Evolutionary conservation across 2,329 filamentous ascomycete genomes (phyloP), one percentile per base, ranked within the genome.

Genomic region (Didymella keratinophila): DNA sequence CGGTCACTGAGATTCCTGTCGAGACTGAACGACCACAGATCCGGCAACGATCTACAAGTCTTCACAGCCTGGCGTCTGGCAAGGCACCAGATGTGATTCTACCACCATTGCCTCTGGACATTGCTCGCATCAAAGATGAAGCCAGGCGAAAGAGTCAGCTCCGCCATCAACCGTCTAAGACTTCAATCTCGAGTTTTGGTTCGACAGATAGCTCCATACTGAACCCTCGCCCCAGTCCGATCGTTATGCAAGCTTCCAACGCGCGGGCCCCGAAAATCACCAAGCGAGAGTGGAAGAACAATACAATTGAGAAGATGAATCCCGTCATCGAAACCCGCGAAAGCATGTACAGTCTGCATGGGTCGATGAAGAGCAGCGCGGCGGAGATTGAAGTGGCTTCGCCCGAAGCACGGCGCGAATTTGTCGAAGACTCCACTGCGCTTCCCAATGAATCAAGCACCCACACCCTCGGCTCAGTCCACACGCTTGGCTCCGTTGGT

Each of bases 171-270:
- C 68, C 79, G 2, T 78, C 78, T 0, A 72, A 73, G 34, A 62
- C 71, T 18, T 81, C 79, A 0, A 70, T 73, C 5, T 78, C 76
- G 0, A 80, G 78, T 56, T 69, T 71, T 32, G 75, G 77, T 25
- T 81, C 79, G 2, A 71, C 72, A 2, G 67, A 74, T 14, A 80
- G 78, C 58, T 78, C 77, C 0, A 78, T 81, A 10, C 69, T 81
- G 9, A 69, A 75, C 3, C 75, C 62, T 30, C 70, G 68, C n/a
- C 58, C 68, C 3, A 80, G 77, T 53, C 77, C 78, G 2, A 66
- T 76, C 10, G 50, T 76, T 10, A 56, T 66, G 23, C 67, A 65
- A 28, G 50, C 64, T 4, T 60, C 61, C 9, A 70, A 71, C 32
- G 52, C 64, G 10, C 68, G 69, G 27, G 60, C 78, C 8, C 77